Base-by-base conservation (phyloP, 1,284 basidiomycete genomes). In the Pseudozyma pruni region DNA sequence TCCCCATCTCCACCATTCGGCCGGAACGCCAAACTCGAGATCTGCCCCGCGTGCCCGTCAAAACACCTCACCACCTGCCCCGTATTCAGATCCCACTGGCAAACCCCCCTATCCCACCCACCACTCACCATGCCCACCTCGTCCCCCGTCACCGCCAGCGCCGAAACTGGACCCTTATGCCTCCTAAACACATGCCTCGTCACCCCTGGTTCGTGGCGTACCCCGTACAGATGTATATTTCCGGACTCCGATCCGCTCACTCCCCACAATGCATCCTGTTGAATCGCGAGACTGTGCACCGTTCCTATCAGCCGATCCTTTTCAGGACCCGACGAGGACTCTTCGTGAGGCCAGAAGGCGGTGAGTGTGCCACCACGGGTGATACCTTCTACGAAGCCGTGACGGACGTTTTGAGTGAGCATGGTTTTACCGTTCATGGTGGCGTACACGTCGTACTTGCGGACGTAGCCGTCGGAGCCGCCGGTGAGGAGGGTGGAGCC, bases 41-140 rank as follows among this genome's bases (percentile, higher is more conserved):
- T 87, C 81, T 98, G 94, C 2, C 93, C 89, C 23, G 90, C 90
- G 78, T 96, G 93, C 0, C 90, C 88, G 0, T 88, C 89, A 78
- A 92, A 98, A 35, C 87, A 88, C 40, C 94, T 88, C 6, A 90
- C 87, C 31, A 86, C 85, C 72, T 92, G 87, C 1, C 96, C 96
- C 0, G 91, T 95, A 78, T 98, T 92, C 44, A 98, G 86, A 84
- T 98, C 95, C 95, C 96, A 98, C 88, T 96, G 91, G 92, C 97
- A 80, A 4, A 94, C 90, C 63, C 91, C 89, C 4, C 92, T 90
- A 81, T 98, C 96, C 94, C 94, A 98, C 2, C 93, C 91, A 5
- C 93, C 94, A 77, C 92, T 94, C 72, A 94, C 89, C 66, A 94
- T 88, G 0, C 89, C 87, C 72, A 90, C 91, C 80, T 98, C 92